These are phyloP conservation scores for Auriscalpium microsporum DNA, from an alignment of 768 basidiomycete genomes.

Conservation along the genomic window DNA sequence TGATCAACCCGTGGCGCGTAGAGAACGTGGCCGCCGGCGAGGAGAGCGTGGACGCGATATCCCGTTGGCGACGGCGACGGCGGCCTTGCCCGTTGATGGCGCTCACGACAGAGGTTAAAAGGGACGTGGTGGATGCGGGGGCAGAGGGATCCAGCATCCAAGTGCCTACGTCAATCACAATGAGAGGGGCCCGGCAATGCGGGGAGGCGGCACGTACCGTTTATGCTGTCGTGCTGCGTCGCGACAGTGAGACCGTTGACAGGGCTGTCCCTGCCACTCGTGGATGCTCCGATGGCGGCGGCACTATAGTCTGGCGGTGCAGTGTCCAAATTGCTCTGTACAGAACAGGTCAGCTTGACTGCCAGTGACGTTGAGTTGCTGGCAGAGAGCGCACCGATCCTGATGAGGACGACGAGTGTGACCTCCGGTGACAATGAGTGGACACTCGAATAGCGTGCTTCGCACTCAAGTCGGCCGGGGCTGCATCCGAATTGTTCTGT, in stretches of 20 bases:
- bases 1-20: conserved; percentile 9
- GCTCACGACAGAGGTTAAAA: conserved; percentile 3
- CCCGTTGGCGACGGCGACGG: neutral
- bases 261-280: neutral
- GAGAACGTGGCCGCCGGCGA: neutral
- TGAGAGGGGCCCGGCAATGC: too few relatives aligned
- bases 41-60: neutral
- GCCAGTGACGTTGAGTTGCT: too few relatives aligned
- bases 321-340: too few relatives aligned
- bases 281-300: too few relatives aligned
- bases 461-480: too few relatives aligned
- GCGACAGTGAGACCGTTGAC: conserved; percentile 6
- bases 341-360: too few relatives aligned
- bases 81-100: neutral
- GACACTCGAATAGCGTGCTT: too few relatives aligned
- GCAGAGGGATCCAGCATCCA: conserved; percentile 9
- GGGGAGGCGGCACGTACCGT: conserved; percentile 2
- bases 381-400: too few relatives aligned
- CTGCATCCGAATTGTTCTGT: too few relatives aligned
- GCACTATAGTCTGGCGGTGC: too few relatives aligned
- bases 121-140: neutral
- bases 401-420: too few relatives aligned
- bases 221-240: neutral
- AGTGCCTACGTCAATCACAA: conserved; percentile 2
- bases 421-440: too few relatives aligned